phyloP scores from a whole-genome alignment of 148 eudicot species.

The Talinum fruticosum region DNA sequence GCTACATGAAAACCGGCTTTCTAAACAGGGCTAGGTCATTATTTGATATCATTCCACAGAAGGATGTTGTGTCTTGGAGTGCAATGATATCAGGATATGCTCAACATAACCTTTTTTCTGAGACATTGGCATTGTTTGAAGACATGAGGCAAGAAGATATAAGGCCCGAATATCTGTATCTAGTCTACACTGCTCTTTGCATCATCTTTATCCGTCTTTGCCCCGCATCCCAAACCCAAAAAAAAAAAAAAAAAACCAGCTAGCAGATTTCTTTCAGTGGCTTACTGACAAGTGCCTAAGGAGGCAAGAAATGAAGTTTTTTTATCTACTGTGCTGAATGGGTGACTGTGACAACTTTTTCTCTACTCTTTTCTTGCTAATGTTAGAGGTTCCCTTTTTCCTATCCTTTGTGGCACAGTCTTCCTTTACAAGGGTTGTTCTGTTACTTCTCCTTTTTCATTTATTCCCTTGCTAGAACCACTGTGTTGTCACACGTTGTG shows the following conservation, averaged over 20 bases:
- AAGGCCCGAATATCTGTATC: constrained; percentile 22
- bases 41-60: constrained; percentile 58
- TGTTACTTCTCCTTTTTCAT: background rate
- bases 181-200: background rate
- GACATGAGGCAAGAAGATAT: constrained; percentile 50
- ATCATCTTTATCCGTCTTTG: background rate
- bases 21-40: constrained; percentile 44
- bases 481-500: background rate
- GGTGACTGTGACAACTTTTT: background rate
- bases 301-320: background rate
- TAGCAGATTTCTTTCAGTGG: background rate
- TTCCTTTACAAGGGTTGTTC: too few relatives aligned
- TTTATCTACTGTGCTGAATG: background rate
- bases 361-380: background rate
- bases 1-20: constrained; percentile 52
- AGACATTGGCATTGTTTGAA: constrained; percentile 52
- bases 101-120: constrained; percentile 39
- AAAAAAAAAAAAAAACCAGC: too few relatives aligned
- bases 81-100: constrained; percentile 71
- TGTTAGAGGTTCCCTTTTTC: background rate
- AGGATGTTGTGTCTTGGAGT: constrained; percentile 76
- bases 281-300: background rate
- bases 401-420: background rate
- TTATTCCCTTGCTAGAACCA: background rate
- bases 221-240: background rate